Evolutionary conservation across 805 yeast species (phyloP).

Genomic region (Kluyveromyces wickerhamii): DNA sequence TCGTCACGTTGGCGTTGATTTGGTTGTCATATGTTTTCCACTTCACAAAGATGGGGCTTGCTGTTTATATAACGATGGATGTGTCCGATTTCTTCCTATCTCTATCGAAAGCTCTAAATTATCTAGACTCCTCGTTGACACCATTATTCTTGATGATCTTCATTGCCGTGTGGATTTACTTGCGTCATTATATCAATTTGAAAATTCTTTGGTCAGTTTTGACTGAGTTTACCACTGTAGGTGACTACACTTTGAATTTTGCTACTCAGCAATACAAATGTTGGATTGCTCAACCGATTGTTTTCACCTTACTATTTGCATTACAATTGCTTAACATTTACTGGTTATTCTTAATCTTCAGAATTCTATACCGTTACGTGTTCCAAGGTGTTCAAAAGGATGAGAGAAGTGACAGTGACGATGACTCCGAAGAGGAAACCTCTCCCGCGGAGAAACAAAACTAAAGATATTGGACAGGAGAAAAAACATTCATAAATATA

Average conservation of each 20-base stretch:
- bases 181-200: constrained; percentile 81
- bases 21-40: constrained; percentile 87
- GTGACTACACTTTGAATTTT: constrained; percentile 74
- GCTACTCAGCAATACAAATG: constrained; percentile 92
- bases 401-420: constrained; percentile 84
- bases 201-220: constrained; percentile 74
- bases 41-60: constrained; percentile 92
- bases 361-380: constrained; percentile 65
- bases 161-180: constrained; percentile 69
- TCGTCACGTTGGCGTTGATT: constrained; percentile 81
- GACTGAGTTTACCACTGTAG: constrained; percentile 82
- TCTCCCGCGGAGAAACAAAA: constrained; percentile 7
- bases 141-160: constrained; percentile 65
- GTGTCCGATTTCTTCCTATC: constrained; percentile 86
- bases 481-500: no score
- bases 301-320: constrained; percentile 66
- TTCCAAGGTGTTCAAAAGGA: constrained; percentile 57
- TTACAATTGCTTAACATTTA: constrained; percentile 79
- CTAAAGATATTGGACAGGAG: no score
- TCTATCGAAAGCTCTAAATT: constrained; percentile 76
- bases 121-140: constrained; percentile 58
- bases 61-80: constrained; percentile 92
- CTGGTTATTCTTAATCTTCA: constrained; percentile 78
- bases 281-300: constrained; percentile 89
- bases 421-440: constrained; percentile 37